Evolutionary conservation across 345 rosid genomes (phyloP).

Genomic region (Laguncularia racemosa): DNA sequence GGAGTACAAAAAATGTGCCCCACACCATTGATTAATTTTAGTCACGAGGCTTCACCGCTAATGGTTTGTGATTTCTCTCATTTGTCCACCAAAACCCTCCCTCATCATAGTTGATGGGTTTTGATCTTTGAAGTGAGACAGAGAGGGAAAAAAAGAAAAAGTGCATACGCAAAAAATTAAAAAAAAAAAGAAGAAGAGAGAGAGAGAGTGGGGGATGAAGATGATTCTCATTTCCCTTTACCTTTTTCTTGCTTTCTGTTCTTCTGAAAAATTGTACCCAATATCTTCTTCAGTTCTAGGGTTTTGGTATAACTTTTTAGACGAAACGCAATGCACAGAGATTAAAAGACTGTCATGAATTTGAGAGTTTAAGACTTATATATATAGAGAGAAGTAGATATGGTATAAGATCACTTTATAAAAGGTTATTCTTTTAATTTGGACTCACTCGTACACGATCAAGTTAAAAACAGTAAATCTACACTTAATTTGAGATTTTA

Average conservation of each 20-base stretch:
- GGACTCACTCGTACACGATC: no score
- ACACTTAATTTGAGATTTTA: no score
- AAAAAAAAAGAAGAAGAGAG: neutral
- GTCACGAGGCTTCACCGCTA: constrained; percentile 1
- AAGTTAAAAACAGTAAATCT: no score
- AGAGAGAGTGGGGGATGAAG: neutral
- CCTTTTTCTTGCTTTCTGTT: constrained; percentile 1
- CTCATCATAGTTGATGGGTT: constrained; percentile 2
- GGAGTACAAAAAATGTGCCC: neutral
- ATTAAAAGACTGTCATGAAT: neutral
- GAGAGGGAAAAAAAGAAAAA: neutral
- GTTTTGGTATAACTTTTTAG: no score
- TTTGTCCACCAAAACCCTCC: no score
- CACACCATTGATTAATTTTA: neutral
- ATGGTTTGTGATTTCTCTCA: neutral
- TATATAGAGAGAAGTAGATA: neutral
- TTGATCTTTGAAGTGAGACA: neutral
- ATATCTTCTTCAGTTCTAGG: no score
- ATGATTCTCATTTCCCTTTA: neutral
- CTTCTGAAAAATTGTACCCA: neutral
- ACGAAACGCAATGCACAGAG: neutral
- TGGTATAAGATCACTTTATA: no score
- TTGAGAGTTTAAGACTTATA: constrained; percentile 3
- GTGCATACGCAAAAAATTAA: no score
- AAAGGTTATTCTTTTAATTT: no score